A percentile compares a stretch with the other conserved stretches of the same genome.
Evolutionary conservation across 352 stramenopile species (phyloP).

Genomic region (Phytophthora cactorum): DNA sequence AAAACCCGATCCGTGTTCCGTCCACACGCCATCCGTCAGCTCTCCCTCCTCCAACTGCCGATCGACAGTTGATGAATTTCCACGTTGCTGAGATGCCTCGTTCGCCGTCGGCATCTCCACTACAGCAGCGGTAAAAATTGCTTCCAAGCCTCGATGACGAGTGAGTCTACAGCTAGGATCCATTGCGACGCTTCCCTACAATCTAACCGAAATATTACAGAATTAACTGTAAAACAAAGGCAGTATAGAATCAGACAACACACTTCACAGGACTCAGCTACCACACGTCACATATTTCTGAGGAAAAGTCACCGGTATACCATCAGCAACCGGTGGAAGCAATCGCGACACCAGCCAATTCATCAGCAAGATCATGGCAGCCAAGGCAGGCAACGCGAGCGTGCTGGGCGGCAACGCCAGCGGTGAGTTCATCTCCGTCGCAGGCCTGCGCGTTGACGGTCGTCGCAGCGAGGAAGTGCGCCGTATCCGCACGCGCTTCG

Average conservation of each 20-base stretch:
- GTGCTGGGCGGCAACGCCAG: conserved; percentile 56
- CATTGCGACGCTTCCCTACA: not conserved
- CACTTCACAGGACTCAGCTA: not conserved
- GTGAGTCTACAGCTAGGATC: not conserved
- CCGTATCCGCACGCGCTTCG: conserved; percentile 82
- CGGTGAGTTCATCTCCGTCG: conserved; percentile 86
- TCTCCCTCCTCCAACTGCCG: conserved; percentile 14
- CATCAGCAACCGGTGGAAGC: not conserved
- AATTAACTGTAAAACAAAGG: too few species aligned
- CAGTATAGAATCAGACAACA: not conserved
- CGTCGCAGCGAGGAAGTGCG: conserved; percentile 86
- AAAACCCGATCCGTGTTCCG: conserved; percentile 20
- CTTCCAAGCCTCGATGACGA: not conserved
- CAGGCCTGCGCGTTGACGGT: conserved; percentile 84
- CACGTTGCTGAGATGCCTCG: not conserved
- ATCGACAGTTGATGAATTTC: not conserved
- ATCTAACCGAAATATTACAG: not conserved
- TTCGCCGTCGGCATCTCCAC: not conserved
- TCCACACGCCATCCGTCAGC: conserved; percentile 10
- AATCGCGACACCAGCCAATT: conserved; percentile 26
- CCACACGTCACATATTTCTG: conserved; percentile 2
- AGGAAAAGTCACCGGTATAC: not conserved
- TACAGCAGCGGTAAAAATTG: not conserved
- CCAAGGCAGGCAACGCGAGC: conserved; percentile 64
- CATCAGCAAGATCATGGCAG: conserved; percentile 44